These are phyloP conservation scores for Irpex sp. DNA, from an alignment of 1,284 basidiomycete genomes.

Conservation along the genomic window DNA sequence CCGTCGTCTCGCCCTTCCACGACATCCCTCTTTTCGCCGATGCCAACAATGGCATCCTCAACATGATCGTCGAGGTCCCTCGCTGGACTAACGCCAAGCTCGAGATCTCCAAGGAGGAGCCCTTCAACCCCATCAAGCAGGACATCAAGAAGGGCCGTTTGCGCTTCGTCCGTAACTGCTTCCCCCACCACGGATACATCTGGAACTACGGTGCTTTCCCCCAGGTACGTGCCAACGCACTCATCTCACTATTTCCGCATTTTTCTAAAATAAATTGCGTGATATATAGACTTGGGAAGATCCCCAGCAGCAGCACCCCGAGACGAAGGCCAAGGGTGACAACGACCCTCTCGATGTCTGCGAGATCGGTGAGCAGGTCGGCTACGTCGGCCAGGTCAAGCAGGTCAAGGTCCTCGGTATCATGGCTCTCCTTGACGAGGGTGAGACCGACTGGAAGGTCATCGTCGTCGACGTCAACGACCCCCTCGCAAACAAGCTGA, in stretches of 20 bases:
- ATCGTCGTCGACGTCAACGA: slow-evolving; percentile 96
- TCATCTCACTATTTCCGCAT: neutral
- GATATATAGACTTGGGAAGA: slow-evolving; percentile 92
- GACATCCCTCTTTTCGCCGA: slow-evolving; percentile 96
- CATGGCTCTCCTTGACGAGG: slow-evolving; percentile 98
- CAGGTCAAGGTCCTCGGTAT: slow-evolving; percentile 99
- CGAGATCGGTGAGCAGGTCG: slow-evolving; percentile 99
- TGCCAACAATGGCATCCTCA: slow-evolving; percentile 88
- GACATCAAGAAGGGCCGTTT: slow-evolving; percentile 95
- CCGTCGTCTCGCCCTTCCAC: slow-evolving; percentile 88
- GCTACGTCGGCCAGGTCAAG: slow-evolving; percentile 97
- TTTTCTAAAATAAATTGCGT: neutral
- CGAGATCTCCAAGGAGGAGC: slow-evolving; percentile 97
- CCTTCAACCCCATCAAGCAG: slow-evolving; percentile 99
- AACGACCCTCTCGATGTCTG: slow-evolving; percentile 99
- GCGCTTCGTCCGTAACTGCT: slow-evolving; percentile 98
- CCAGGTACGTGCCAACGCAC: slow-evolving; percentile 51
- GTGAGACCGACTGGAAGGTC: slow-evolving; percentile 99
- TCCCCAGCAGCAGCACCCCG: slow-evolving; percentile 80
- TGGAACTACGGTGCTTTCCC: slow-evolving; percentile 99
- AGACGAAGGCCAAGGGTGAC: slow-evolving; percentile 99
- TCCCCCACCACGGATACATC: slow-evolving; percentile 99
- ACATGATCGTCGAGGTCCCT: slow-evolving; percentile 98
- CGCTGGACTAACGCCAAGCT: slow-evolving; percentile 99
- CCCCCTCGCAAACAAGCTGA: slow-evolving; percentile 93